A percentile compares a stretch with the other conserved stretches of the same genome.
Evolutionary conservation across 2,329 filamentous ascomycete species (phyloP).

Genomic region (Drechslerella dactyloides): DNA sequence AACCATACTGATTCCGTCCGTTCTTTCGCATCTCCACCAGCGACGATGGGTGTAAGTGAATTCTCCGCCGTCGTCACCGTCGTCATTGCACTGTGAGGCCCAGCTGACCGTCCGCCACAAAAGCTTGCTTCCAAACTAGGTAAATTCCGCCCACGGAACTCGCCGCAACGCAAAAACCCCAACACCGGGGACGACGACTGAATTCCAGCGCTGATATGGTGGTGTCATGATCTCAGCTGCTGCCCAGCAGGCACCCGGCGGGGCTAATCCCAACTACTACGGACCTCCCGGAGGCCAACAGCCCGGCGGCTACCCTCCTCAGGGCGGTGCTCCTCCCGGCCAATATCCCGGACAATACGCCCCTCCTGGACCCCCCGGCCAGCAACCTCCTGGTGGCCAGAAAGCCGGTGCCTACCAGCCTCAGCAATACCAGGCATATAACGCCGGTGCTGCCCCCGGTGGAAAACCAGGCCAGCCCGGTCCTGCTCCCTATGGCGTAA

Average conservation of each 20-base stretch:
- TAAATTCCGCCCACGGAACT: conserved; percentile 38
- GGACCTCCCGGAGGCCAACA: conserved; percentile 31
- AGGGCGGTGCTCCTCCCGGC: conserved; percentile 22
- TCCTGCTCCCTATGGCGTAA: conserved; percentile 48
- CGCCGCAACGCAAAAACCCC: conserved; percentile 37
- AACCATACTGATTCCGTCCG: background rate
- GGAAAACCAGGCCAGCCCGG: conserved; percentile 25
- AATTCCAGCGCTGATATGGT: conserved; percentile 3
- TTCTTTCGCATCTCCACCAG: background rate
- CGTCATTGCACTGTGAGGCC: background rate
- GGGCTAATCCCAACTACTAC: conserved; percentile 41
- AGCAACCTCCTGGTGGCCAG: conserved; percentile 25
- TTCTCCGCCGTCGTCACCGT: background rate
- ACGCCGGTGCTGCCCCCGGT: conserved; percentile 17
- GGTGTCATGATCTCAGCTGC: conserved; percentile 30
- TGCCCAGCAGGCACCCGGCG: too few species aligned
- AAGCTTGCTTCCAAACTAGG: conserved; percentile 52
- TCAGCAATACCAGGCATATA: conserved; percentile 38
- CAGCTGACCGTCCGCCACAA: conserved; percentile 41
- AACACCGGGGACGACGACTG: conserved; percentile 17
- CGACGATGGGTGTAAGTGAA: background rate
- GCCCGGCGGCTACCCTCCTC: conserved; percentile 15
- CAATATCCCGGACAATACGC: conserved; percentile 19
- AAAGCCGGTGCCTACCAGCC: conserved; percentile 34
- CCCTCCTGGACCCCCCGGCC: conserved; percentile 23